Percentiles rank a stretch among this genome's conserved stretches.
phyloP scores from a whole-genome alignment of 202 grass and related monocot genomes.

The Panicum hallii region DNA sequence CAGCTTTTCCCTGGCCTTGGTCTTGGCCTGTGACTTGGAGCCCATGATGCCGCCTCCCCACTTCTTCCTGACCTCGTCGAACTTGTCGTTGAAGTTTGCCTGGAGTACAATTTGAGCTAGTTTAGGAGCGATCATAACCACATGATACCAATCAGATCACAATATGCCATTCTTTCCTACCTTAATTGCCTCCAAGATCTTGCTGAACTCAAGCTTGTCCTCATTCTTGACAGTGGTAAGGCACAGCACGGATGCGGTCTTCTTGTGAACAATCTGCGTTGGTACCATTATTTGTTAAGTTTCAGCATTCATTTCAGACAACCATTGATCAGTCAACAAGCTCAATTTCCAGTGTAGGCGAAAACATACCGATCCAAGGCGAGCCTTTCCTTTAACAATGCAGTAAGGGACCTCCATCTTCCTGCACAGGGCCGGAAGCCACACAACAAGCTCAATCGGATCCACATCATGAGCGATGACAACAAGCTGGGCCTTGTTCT shows the following conservation, averaged over 20 bases:
- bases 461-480: slow-evolving; percentile 91
- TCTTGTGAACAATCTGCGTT: slow-evolving; percentile 88
- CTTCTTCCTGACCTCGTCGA: slow-evolving; percentile 78
- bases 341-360: not conserved
- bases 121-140: not conserved
- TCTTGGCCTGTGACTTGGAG: slow-evolving; percentile 82
- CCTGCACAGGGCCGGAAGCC: slow-evolving; percentile 85
- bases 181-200: slow-evolving; percentile 96
- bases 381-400: slow-evolving; percentile 86
- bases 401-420: slow-evolving; percentile 95
- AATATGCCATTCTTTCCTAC: slow-evolving; percentile 23
- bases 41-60: slow-evolving; percentile 84
- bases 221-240: slow-evolving; percentile 89
- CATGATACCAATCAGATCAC: not conserved
- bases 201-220: slow-evolving; percentile 96
- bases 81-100: slow-evolving; percentile 89
- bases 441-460: slow-evolving; percentile 85
- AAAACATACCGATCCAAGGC: slow-evolving; percentile 71
- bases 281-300: not conserved
- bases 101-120: not conserved
- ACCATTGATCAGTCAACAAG: not conserved
- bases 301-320: not conserved
- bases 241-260: slow-evolving; percentile 77
- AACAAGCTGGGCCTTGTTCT: slow-evolving; percentile 88
- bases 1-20: slow-evolving; percentile 80